These are phyloP conservation scores for Parietaria judaica DNA, from an alignment of 306 rosid genomes.

Conservation along the genomic window DNA sequence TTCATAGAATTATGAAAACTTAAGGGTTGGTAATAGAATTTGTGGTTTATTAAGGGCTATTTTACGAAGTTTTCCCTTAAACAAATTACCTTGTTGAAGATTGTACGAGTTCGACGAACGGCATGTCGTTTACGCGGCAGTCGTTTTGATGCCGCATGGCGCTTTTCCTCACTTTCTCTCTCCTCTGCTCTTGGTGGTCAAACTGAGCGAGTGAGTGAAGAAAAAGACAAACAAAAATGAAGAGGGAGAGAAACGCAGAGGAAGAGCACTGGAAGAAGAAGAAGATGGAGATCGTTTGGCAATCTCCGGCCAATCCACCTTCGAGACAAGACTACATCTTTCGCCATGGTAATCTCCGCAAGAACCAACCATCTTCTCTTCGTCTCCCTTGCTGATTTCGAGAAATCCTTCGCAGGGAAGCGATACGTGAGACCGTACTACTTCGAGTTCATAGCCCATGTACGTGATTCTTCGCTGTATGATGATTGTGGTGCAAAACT, in stretches of 20 bases:
- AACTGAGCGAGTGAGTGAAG: neutral
- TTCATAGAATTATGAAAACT: too few species aligned
- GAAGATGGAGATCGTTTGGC: constrained; percentile 81
- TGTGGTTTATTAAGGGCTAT: too few species aligned
- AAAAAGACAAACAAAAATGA: neutral
- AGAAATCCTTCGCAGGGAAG: constrained; percentile 50
- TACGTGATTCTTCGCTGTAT: constrained; percentile 3
- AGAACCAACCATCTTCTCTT: too few species aligned
- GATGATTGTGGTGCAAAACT: constrained; percentile 7
- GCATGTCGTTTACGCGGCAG: constrained; percentile 10
- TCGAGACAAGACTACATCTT: constrained; percentile 54
- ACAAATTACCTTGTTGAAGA: too few species aligned
- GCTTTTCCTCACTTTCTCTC: neutral
- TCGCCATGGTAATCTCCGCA: constrained; percentile 46
- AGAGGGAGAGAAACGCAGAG: constrained; percentile 25
- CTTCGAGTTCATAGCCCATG: constrained; percentile 87
- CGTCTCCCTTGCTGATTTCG: neutral
- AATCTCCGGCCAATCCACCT: constrained; percentile 75
- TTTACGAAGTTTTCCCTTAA: too few species aligned
- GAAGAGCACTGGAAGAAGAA: constrained; percentile 22
- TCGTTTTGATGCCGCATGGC: neutral
- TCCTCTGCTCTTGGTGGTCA: neutral
- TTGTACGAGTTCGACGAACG: neutral
- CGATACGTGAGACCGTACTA: constrained; percentile 79
- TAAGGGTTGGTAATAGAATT: too few species aligned